Percentiles rank a stretch among this genome's conserved stretches.
Evolutionary conservation across 345 rosid species (phyloP).

Genomic region (Kernera saxatilis): DNA sequence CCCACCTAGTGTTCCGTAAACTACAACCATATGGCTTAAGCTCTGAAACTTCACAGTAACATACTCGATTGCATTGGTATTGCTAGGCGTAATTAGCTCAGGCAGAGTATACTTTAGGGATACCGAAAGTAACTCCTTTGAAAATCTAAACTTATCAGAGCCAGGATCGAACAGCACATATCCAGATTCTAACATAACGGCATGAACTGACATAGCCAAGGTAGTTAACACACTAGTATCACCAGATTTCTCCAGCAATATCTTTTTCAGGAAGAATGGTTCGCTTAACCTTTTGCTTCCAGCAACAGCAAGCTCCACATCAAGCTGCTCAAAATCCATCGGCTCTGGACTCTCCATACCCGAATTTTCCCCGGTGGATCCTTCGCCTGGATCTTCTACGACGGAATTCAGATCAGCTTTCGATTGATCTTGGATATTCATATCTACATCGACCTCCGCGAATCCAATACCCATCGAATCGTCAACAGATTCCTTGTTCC

Average conservation of each 20-base stretch:
- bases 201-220: constrained; percentile 54
- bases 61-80: constrained; percentile 19
- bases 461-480: constrained; percentile 15
- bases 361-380: background rate
- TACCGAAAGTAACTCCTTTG: constrained; percentile 37
- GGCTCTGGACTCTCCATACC: background rate
- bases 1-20: constrained; percentile 45
- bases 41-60: constrained; percentile 46
- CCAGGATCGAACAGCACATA: constrained; percentile 42
- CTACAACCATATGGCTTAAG: constrained; percentile 44
- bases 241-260: constrained; percentile 46
- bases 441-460: background rate
- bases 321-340: constrained; percentile 20
- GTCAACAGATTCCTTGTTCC: background rate
- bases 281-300: constrained; percentile 35
- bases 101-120: constrained; percentile 59
- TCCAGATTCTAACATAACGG: constrained; percentile 68
- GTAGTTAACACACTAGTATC: constrained; percentile 36
- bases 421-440: background rate
- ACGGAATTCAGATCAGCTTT: background rate
- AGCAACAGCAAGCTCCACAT: background rate
- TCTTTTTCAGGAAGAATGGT: constrained; percentile 56
- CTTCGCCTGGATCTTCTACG: background rate
- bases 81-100: constrained; percentile 25
- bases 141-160: constrained; percentile 42